phyloP scores from a whole-genome alignment of 2,329 filamentous ascomycete species.

The Dactylellina cionopaga region DNA sequence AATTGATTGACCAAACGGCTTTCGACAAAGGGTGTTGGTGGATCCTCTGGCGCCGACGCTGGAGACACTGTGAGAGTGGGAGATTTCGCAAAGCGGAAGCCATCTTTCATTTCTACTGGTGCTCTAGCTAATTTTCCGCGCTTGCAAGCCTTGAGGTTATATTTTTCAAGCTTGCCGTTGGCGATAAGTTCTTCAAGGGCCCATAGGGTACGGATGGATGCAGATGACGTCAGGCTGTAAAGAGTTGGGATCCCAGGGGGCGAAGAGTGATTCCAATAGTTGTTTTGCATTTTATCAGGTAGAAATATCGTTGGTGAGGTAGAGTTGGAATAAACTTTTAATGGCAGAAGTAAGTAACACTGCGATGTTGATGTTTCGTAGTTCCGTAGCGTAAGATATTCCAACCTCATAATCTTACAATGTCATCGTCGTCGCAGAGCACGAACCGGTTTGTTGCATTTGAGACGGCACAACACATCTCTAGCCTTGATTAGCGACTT shows the following conservation, averaged over 20 bases:
- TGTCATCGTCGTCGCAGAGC: neutral
- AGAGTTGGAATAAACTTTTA: no score
- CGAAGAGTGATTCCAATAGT: constrained; percentile 32
- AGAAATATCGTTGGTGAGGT: neutral
- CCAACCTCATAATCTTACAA: no score
- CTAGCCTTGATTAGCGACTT: no score
- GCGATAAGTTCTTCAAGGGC: constrained; percentile 40
- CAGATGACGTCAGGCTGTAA: constrained; percentile 34
- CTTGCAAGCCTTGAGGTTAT: constrained; percentile 30
- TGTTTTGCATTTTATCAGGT: constrained; percentile 8
- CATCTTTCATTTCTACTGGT: constrained; percentile 43
- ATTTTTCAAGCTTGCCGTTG: constrained; percentile 26
- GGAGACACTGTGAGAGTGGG: constrained; percentile 38
- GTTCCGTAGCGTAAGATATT: no score
- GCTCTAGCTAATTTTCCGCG: constrained; percentile 13
- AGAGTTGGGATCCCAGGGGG: constrained; percentile 36
- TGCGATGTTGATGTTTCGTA: neutral
- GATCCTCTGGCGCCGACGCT: constrained; percentile 32
- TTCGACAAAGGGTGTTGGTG: constrained; percentile 41
- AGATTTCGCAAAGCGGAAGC: constrained; percentile 38
- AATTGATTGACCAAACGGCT: constrained; percentile 41
- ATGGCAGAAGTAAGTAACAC: neutral
- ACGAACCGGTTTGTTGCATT: neutral
- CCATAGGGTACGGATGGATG: constrained; percentile 28
- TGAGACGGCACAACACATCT: no score